A percentile compares a stretch with the other conserved stretches of the same genome.
Evolutionary conservation across 345 rosid species (phyloP).

Genomic region (Ailanthus altissimus): DNA sequence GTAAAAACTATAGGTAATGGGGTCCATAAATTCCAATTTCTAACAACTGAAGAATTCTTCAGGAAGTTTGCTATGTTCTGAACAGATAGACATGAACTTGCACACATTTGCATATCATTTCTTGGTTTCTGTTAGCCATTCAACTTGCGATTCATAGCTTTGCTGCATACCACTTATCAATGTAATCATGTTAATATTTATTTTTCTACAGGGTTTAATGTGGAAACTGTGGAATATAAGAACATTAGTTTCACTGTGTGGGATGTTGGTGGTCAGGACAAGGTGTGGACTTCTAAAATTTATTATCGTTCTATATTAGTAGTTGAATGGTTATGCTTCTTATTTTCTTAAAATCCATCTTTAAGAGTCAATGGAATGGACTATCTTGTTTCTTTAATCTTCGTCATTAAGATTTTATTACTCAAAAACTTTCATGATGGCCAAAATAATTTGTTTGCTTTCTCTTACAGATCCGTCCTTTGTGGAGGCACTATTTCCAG

Average conservation of each 20-base stretch:
- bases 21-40: not conserved
- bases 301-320: not conserved
- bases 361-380: not conserved
- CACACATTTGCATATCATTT: not conserved
- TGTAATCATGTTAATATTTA: not conserved
- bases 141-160: not conserved
- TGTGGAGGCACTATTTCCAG: slow-evolving; percentile 93
- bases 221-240: slow-evolving; percentile 86
- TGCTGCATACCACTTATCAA: no score
- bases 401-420: not conserved
- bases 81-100: not conserved
- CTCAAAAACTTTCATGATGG: not conserved
- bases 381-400: not conserved
- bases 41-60: not conserved
- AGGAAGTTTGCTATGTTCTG: not conserved
- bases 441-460: slow-evolving; percentile 2
- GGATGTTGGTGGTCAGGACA: slow-evolving; percentile 97
- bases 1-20: not conserved
- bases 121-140: slow-evolving; percentile 3
- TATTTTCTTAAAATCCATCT: no score
- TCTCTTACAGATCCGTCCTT: slow-evolving; percentile 62
- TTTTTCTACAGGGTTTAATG: slow-evolving; percentile 65
- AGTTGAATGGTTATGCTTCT: not conserved
- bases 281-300: slow-evolving; percentile 40
- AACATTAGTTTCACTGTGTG: slow-evolving; percentile 94